phyloP scores from a whole-genome alignment of 2,329 filamentous ascomycete species.

The Allantophomopsis lycopodina region DNA sequence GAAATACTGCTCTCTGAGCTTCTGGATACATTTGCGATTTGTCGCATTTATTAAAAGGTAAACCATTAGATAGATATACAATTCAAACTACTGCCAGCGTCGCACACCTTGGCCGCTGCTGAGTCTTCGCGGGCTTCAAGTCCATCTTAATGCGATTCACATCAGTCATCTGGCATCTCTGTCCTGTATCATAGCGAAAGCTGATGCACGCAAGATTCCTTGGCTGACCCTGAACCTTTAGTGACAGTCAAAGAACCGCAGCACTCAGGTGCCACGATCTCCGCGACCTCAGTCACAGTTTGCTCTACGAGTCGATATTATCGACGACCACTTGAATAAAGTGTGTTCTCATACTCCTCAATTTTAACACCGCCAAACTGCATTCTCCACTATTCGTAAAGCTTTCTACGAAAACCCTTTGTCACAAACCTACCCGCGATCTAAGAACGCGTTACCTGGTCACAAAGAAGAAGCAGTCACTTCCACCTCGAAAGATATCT shows the following conservation, averaged over 20 bases:
- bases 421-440: constrained; percentile 18
- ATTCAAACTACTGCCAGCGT: not conserved
- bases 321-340: constrained; percentile 6
- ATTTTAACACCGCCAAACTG: constrained; percentile 39
- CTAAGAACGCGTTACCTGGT: constrained; percentile 14
- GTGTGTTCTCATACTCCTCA: not conserved
- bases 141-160: too few species aligned
- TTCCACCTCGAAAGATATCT: constrained; percentile 1
- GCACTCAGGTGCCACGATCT: too few species aligned
- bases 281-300: too few species aligned
- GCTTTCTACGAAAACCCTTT: constrained; percentile 30
- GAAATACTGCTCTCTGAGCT: constrained; percentile 3
- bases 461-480: constrained; percentile 16
- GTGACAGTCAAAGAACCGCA: too few species aligned
- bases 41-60: not conserved
- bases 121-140: too few species aligned
- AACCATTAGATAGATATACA: not conserved
- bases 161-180: too few species aligned
- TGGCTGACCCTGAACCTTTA: too few species aligned
- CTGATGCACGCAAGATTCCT: too few species aligned
- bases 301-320: constrained; percentile 4
- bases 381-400: constrained; percentile 60
- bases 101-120: too few species aligned
- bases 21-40: constrained; percentile 1
- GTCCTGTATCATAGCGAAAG: too few species aligned